Evolutionary conservation across 352 stramenopile species (phyloP).

Genomic region (Globisporangium viniferum): DNA sequence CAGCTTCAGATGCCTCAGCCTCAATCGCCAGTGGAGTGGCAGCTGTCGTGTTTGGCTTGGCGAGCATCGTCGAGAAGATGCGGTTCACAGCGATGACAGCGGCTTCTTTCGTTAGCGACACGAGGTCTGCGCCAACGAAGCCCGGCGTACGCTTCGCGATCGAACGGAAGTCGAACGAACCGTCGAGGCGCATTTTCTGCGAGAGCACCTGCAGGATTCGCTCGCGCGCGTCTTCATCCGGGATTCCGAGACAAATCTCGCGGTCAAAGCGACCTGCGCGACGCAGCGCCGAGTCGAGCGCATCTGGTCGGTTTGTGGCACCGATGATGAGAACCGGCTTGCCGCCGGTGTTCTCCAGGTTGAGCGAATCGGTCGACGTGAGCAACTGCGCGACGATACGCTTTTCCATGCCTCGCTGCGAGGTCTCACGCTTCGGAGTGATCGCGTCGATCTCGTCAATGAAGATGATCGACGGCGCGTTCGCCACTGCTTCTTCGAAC

Average conservation of each 20-base stretch:
- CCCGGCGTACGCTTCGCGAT: constrained; percentile 94
- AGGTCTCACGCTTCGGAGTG: constrained; percentile 92
- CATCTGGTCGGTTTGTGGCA: constrained; percentile 96
- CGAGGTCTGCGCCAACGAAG: constrained; percentile 97
- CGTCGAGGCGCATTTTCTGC: constrained; percentile 91
- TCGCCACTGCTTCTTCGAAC: constrained; percentile 95
- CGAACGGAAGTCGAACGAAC: constrained; percentile 92
- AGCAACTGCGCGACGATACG: constrained; percentile 96
- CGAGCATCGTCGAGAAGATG: constrained; percentile 92
- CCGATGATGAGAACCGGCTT: constrained; percentile 97
- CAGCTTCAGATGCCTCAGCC: neutral
- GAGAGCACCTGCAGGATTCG: constrained; percentile 95
- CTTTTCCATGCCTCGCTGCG: constrained; percentile 95
- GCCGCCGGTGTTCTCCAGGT: constrained; percentile 81
- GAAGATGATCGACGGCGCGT: constrained; percentile 97
- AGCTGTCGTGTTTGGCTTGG: constrained; percentile 4
- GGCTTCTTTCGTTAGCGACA: constrained; percentile 97
- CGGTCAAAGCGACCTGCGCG: constrained; percentile 97
- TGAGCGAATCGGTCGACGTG: constrained; percentile 90
- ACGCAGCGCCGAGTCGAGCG: constrained; percentile 95
- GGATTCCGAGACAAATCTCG: constrained; percentile 97
- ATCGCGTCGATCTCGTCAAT: constrained; percentile 98
- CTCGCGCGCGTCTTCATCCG: constrained; percentile 92
- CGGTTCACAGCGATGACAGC: constrained; percentile 97
- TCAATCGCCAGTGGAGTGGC: neutral